Evolutionary conservation across 768 basidiomycete species (phyloP), one percentile per base, ranked within the genome.

Genomic region (Russula ochroleuca): DNA sequence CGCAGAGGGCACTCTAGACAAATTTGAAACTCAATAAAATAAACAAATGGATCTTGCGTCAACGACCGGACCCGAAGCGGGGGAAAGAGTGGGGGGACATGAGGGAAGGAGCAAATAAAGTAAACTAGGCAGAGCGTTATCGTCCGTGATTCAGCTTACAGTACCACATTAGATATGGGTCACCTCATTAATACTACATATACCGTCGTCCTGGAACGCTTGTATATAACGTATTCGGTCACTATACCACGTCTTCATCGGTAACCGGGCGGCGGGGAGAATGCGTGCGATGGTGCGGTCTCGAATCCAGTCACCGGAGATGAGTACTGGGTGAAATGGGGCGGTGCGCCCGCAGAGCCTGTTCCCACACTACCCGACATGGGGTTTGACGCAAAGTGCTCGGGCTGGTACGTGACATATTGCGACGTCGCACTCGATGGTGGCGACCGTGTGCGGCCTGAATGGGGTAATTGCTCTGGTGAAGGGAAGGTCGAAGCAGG

Each of bases 191-290:
- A 48, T 47, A 48, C 35, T 59, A 59, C 57, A 25, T 37, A 49
- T 23, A 35, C 23, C 21, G 7, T 59, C 15, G 9, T 52, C 35
- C 11, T 8, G 28, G 37, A 40, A 38, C 47, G 57, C 35, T 5
- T 35, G 17, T 23, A 47, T 47, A 45, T 55, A 40, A 23, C 25
- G 28, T 55, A 56, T 35, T 31, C 5, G 2, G 11, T 47, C 31
- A 15, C 6, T 28, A 38, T 23, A 23, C 15, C 41, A 45, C 28
- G n/a, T 17, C 13, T n/a, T 57, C 40, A 65, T 9, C n/a, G 40
- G 25, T 65, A 65, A 15, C 10, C 38, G 5, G 64, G 64, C 7
- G 64, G 64, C 1, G 59, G 64, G 3, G 64, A 61, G 14, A 61
- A 56, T 5, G 19, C 33, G 13, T 35, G 59, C 8, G 31, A 19